A percentile compares a stretch with the other conserved stretches of the same genome.
Conservation (phyloP, 768 basidiomycete genomes). For the Rhodosporidiobolus sp. region DNA sequence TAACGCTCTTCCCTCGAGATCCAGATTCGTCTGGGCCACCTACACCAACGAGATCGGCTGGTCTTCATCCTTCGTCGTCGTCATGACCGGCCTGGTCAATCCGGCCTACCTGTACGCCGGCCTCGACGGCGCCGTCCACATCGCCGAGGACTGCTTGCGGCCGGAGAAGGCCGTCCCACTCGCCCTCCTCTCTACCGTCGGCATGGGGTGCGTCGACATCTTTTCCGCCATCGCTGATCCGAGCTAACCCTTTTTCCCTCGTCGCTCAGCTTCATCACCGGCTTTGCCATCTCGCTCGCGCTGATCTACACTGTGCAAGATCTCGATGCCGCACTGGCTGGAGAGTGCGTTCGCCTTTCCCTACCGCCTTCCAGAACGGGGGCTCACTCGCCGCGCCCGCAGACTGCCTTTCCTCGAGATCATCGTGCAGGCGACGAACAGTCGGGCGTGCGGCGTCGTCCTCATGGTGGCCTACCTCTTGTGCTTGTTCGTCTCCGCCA, state of each 20-base stretch:
- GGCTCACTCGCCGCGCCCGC: too few relatives aligned
- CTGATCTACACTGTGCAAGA: conserved; percentile 4
- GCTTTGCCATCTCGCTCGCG: neutral
- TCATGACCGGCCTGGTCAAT: conserved; percentile 15
- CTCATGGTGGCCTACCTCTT: neutral
- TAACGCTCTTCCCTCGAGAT: too few relatives aligned
- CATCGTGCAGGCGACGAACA: neutral
- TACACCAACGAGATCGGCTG: conserved; percentile 26
- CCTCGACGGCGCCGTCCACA: conserved; percentile 5
- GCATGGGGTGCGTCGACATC: too few relatives aligned
- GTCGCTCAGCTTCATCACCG: conserved; percentile 7
- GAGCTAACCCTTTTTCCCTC: too few relatives aligned
- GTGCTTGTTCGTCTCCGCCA: neutral
- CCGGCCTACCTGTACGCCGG: conserved; percentile 15
- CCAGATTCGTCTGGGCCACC: conserved; percentile 18
- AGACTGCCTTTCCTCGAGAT: conserved; percentile 6
- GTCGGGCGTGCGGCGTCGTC: neutral
- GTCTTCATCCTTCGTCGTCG: conserved; percentile 4
- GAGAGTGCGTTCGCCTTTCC: too few relatives aligned
- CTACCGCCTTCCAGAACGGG: too few relatives aligned
- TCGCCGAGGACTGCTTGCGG: neutral
- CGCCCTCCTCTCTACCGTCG: neutral
- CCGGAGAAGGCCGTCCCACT: conserved; percentile 15
- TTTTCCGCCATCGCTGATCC: too few relatives aligned
- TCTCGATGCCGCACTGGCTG: neutral